Conservation (phyloP, 768 basidiomycete genomes). For the Trametes cinnabarina region DNA sequence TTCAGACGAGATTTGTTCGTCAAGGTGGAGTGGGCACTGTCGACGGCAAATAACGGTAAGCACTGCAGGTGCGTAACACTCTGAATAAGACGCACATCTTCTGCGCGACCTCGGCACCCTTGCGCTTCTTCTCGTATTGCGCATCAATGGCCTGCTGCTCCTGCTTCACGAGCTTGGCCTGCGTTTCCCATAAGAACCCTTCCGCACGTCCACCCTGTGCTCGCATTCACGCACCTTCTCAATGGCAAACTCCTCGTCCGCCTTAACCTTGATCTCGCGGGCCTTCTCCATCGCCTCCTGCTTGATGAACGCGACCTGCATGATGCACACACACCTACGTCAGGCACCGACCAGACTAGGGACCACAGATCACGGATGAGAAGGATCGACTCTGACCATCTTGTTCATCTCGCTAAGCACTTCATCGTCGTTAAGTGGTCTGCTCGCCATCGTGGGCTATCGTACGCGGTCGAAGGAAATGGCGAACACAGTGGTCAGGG, state of each 20-base stretch:
- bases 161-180: conserved; percentile 97
- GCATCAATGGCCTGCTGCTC: conserved; percentile 94
- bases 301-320: conserved; percentile 94
- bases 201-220: neutral
- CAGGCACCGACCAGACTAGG: neutral
- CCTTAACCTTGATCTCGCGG: conserved; percentile 94
- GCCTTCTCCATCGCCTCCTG: conserved; percentile 98
- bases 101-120: conserved; percentile 89
- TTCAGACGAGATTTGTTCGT: conserved; percentile 95
- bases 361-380: conserved; percentile 7
- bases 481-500: neutral
- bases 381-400: conserved; percentile 63
- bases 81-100: conserved; percentile 76
- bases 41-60: too few relatives aligned
- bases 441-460: conserved; percentile 54
- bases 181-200: neutral
- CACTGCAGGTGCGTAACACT: neutral
- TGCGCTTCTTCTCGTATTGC: conserved; percentile 93
- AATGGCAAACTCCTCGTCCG: conserved; percentile 98
- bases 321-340: neutral
- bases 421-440: conserved; percentile 91
- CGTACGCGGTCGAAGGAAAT: neutral
- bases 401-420: conserved; percentile 97
- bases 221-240: conserved; percentile 67
- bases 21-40: conserved; percentile 88